These are phyloP conservation scores for Fusarium compactum DNA, from an alignment of 2,329 filamentous ascomycete genomes.

Conservation along the genomic window DNA sequence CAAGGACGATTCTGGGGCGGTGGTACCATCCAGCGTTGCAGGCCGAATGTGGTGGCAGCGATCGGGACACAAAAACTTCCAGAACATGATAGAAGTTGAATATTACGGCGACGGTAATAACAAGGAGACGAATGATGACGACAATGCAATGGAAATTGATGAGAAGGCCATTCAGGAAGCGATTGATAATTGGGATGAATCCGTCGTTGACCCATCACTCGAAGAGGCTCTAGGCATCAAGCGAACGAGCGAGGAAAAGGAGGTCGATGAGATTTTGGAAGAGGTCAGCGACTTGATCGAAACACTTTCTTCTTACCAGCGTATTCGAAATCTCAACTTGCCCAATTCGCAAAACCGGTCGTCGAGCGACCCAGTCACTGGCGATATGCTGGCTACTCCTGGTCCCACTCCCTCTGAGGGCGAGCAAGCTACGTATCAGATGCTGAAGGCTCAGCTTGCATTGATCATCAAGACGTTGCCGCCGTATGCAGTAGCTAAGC, in stretches of 20 bases:
- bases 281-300: constrained; percentile 82
- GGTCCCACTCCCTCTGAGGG: constrained; percentile 75
- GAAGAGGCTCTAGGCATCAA: constrained; percentile 65
- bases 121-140: constrained; percentile 51
- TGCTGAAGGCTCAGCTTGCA: constrained; percentile 79
- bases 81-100: constrained; percentile 70
- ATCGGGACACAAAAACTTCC: constrained; percentile 73
- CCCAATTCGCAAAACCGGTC: constrained; percentile 72
- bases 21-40: constrained; percentile 75
- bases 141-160: constrained; percentile 59
- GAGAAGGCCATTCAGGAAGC: constrained; percentile 65
- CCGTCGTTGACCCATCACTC: constrained; percentile 68
- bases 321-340: constrained; percentile 79
- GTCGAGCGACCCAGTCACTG: constrained; percentile 71
- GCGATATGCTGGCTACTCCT: constrained; percentile 75
- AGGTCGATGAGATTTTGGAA: constrained; percentile 75
- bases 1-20: constrained; percentile 77
- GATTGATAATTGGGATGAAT: constrained; percentile 70
- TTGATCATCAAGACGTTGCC: constrained; percentile 81
- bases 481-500: constrained; percentile 85
- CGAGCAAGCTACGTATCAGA: constrained; percentile 73
- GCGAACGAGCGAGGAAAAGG: constrained; percentile 71
- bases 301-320: constrained; percentile 81
- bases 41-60: constrained; percentile 83
- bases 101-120: constrained; percentile 56